Evolutionary conservation across 352 stramenopile species (phyloP), one percentile per base, ranked within the genome.

Genomic region (Globisporangium mamillatum): DNA sequence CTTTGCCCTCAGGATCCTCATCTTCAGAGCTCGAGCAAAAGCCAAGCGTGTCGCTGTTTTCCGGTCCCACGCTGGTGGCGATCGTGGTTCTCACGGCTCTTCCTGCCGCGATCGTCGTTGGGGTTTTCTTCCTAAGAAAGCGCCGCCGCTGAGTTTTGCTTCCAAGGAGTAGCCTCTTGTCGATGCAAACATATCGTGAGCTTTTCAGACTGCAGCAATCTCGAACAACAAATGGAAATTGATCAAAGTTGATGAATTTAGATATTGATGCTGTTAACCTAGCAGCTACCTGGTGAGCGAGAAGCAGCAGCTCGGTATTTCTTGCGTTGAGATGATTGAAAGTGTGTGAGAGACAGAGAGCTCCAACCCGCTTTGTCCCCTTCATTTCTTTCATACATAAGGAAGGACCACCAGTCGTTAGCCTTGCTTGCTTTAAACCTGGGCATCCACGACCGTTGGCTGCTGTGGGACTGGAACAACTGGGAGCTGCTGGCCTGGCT

Each of bases 41-140:
- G 34, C 10, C 27, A 24, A 48, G 52, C 14, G 27, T 14, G n/a
- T 67, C 59, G 48, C 52, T 72, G 18, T 61, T 72, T n/a, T 44
- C 67, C 1, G 55, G 61, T 24, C 56, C 60, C 9, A 57, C 29
- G 44, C 25, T 72, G 4, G 67, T 55, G 3, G 22, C 22, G 36
- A 68, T 72, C 32, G 67, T 72, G 41, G n/a, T 72, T 25, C 67
- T 72, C 55, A 64, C 56, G 0, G 61, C 38, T 18, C 20, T 72
- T 0, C 67, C 67, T 0, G 61, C 50, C 10, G 67, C 67, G 54
- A 65, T 72, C 54, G 18, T 72, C 41, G 34, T 68, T 20, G 67
- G 61, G 4, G 61, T 72, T 9, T 56, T 72, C 34, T 68, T 60
- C 7, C 8, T 68, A 44, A 48, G 62, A 24, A 29, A 61, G 55